phyloP scores from a whole-genome alignment of 805 yeast species.

The Pichia nakasei region DNA sequence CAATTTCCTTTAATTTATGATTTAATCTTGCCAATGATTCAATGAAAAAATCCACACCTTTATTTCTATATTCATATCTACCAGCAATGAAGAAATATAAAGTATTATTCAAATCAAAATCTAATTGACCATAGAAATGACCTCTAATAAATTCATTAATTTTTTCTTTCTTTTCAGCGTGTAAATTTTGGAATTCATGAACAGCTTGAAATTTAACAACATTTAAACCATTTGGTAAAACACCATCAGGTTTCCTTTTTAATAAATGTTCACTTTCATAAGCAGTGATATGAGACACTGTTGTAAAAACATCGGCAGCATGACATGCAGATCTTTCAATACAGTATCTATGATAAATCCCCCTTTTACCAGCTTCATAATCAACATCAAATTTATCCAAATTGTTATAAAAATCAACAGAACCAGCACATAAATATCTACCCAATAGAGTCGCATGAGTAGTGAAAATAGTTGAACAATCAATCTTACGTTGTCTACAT shows the following conservation, averaged over 20 bases:
- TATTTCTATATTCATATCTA: conserved; percentile 91
- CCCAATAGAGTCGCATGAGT: conserved; percentile 96
- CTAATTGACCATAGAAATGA: conserved; percentile 94
- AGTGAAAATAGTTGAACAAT: conserved; percentile 90
- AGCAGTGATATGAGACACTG: conserved; percentile 97
- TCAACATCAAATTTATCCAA: conserved; percentile 85
- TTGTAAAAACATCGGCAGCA: conserved; percentile 92
- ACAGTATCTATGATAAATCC: conserved; percentile 94
- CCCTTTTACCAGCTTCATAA: conserved; percentile 96
- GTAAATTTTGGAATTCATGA: conserved; percentile 95
- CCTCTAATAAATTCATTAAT: conserved; percentile 93
- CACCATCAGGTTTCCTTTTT: conserved; percentile 96
- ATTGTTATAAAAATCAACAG: conserved; percentile 91
- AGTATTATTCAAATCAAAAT: conserved; percentile 90
- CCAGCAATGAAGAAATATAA: conserved; percentile 95
- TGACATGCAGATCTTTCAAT: conserved; percentile 96
- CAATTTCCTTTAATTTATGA: conserved; percentile 70
- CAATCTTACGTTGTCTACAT: conserved; percentile 84
- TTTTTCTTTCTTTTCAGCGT: conserved; percentile 83
- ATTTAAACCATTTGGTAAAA: conserved; percentile 90
- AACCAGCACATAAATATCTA: conserved; percentile 91
- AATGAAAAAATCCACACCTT: conserved; percentile 92
- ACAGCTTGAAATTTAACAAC: conserved; percentile 95
- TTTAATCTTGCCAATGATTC: conserved; percentile 89
- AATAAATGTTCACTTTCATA: conserved; percentile 86